Percentiles rank a stretch among this genome's conserved stretches.
phyloP scores from a whole-genome alignment of 306 rosid genomes.

The Dryas octopetala region DNA sequence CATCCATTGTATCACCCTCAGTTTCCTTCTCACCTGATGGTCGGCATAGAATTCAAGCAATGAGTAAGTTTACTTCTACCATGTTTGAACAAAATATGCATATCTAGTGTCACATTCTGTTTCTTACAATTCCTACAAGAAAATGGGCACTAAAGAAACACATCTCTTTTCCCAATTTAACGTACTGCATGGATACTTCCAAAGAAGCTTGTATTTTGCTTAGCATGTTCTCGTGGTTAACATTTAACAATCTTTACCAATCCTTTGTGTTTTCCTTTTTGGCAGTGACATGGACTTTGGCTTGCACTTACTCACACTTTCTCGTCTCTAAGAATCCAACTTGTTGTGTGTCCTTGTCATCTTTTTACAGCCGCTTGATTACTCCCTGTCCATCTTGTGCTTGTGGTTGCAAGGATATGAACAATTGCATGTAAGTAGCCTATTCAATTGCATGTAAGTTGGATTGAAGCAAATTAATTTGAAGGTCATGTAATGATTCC shows the following conservation, averaged over 20 bases:
- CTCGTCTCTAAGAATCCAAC: slow-evolving; percentile 60
- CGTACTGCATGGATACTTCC: no score
- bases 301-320: slow-evolving; percentile 61
- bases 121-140: no score
- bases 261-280: neutral
- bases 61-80: slow-evolving; percentile 43
- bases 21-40: slow-evolving; percentile 55
- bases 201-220: no score
- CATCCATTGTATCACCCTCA: slow-evolving; percentile 56
- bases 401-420: slow-evolving; percentile 50
- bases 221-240: no score
- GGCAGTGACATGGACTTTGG: slow-evolving; percentile 74
- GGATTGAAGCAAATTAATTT: no score
- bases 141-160: neutral
- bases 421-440: slow-evolving; percentile 31
- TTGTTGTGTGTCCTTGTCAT: slow-evolving; percentile 61
- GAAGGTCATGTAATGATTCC: neutral
- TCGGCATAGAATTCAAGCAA: slow-evolving; percentile 57
- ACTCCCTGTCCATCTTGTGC: slow-evolving; percentile 64
- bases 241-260: no score
- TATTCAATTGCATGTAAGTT: no score
- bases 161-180: no score
- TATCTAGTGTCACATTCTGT: neutral
- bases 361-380: slow-evolving; percentile 60
- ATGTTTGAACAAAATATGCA: neutral